Evolutionary conservation across 2,329 filamentous ascomycete species (phyloP), one percentile per base, ranked within the genome.

Genomic region (Xylogone sp.): DNA sequence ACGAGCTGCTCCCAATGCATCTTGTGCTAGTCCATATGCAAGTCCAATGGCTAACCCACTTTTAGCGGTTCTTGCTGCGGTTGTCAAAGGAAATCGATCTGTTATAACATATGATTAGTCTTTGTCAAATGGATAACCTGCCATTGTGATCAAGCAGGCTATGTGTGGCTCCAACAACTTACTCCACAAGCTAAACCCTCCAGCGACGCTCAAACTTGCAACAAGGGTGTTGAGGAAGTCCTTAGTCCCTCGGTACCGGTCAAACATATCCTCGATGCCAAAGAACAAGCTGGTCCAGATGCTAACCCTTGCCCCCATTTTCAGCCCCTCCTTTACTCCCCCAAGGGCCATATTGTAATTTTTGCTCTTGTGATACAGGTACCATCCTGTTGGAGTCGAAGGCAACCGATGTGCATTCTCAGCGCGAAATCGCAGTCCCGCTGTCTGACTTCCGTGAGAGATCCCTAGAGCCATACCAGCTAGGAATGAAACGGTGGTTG

Each of bases 341-440:
- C 87, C 88, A 20, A 87, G 79, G 62, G 89, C 85, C 48, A 87
- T 81, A 62, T 90, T 84, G 73, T 99, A 97, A 71, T 96, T 97
- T 71, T 97, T 97, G 67, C 84, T 90, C 72, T 97, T 97, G 75
- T 97, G 93, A 70, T 99, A 99, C n/a, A 97, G 81, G 67, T 93
- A 99, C 94, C 94, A 99, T 18, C 91, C 93, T 2, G 85, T 83
- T 21, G 89, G 85, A 1, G 86, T 86, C 3, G 82, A 84, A 19
- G 94, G 94, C 56, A 97, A 83, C 59, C 93, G 88, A 75, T 99
- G 94, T 1, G 94, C 91, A 66, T 99, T 96, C 71, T 99, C 94
- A 54, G 94, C 94, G 50, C 93, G 87, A 74, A 97, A 99, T 39
- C 88, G 87, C 52, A 96, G 77, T 48, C 88, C 86, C 1, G 89